Base-by-base conservation (phyloP, 108 stramenopile species). In the Asterionellopsis glacialis region DNA sequence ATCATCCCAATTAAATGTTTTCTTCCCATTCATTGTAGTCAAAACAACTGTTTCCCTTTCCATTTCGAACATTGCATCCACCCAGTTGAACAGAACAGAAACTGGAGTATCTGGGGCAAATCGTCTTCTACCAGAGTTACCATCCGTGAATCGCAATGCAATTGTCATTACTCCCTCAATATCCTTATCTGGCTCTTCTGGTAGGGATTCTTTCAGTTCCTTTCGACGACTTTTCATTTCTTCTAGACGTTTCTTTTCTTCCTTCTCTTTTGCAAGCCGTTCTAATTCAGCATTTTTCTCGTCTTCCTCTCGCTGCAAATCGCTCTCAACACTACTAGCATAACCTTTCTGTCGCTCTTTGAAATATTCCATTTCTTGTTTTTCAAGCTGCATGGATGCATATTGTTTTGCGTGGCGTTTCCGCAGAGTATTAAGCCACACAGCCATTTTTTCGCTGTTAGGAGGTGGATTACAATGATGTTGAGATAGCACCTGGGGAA, bases 401-500 rank as follows among this genome's bases (percentile, higher is more conserved):
- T 75, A 88, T 45, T 83, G 82, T 44, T 80, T 68, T n/a, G 70
- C 68, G 56, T 88, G 77, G 41, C 87, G 80, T 55, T 86, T 83
- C 22, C 87, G 74, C 38, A 87, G 53, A 11, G 83, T 44, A 26
- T 82, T 75, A 23, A 84, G 47, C 90, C 90, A 92, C 26, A 73
- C 59, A 5, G 65, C 68, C 79, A 92, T 75, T 0, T 61, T 55
- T 14, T 74, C 70, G 1, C 74, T 18, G 1, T 70, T 51, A 2
- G 85, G 85, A 12, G 90, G 90, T 22, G 90, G 90, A 73, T 69
- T 71, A 45, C 87, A 85, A 50, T 88, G 90, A 76, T 92, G 90
- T 55, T 88, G 87, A 14, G 83, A 83, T 27, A 92, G 48, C 18
- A 88, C 26, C 21, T 64, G 55, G 0, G 76, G 70, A 0, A 45